Evolutionary conservation across 345 rosid species (phyloP).

Genomic region (Euclidium syriacum): DNA sequence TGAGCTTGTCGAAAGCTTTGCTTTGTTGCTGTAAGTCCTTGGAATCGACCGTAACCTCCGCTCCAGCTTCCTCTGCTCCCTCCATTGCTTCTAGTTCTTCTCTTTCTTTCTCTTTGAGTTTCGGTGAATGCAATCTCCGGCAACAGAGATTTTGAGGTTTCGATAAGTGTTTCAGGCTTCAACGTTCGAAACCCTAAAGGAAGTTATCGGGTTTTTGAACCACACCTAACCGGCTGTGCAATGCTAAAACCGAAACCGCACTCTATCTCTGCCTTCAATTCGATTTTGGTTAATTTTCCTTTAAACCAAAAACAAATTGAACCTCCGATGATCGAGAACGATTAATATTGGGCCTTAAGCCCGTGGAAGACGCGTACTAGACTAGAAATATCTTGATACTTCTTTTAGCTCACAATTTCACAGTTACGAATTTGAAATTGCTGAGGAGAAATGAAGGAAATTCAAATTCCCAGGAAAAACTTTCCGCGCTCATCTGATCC

Average conservation of each 20-base stretch:
- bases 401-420: background rate
- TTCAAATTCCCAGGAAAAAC: constrained; percentile 29
- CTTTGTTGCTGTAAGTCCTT: constrained; percentile 96
- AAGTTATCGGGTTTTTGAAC: background rate
- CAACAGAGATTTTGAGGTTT: constrained; percentile 4
- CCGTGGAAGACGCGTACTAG: constrained; percentile 2
- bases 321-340: background rate
- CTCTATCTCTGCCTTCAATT: background rate
- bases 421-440: background rate
- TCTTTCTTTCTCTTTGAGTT: background rate
- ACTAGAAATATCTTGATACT: constrained; percentile 14
- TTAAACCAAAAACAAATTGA: background rate
- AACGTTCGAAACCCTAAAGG: constrained; percentile 18
- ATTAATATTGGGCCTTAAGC: constrained; percentile 11
- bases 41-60: constrained; percentile 59
- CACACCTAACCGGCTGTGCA: constrained; percentile 1
- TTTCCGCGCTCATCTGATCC: constrained; percentile 26
- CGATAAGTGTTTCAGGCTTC: constrained; percentile 9
- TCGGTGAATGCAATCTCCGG: constrained; percentile 13
- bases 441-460: constrained; percentile 26
- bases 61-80: constrained; percentile 59
- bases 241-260: background rate
- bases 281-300: background rate
- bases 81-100: constrained; percentile 47
- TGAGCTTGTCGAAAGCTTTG: constrained; percentile 96